Base-by-base conservation (phyloP, 208 protist genomes). In the Trypanosoma cruzi region DNA sequence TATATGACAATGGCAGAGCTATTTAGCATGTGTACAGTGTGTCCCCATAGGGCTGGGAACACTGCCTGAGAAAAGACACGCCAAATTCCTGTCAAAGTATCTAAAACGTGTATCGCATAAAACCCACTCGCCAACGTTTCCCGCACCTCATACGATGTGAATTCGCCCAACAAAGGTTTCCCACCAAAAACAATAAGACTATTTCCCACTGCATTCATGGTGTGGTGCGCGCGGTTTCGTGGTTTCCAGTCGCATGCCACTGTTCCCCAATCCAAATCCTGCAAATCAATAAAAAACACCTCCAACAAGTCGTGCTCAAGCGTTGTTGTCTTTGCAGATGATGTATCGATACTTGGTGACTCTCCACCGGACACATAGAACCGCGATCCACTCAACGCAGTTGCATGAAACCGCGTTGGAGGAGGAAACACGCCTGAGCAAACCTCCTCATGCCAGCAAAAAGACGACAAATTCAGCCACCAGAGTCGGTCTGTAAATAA, bases 381-480 rank as follows among this genome's bases (percentile, higher is more conserved):
- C 7, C 42, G 44, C 31, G 22, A 55, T 31, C 55, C 65, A 24
- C 28, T 31, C 20, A 71, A 8, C 34, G 42, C 53, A 42, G 34
- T 62, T 24, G 65, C 55, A 37, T 71, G 55, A 36, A 55, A 55
- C 6, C 42, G 52, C 22, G 65, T 63, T 50, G 65, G 65, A 14
- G 65, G 65, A 37, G 55, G 65, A 62, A 62, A 62, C 8, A 63
- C 55, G 53, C 55, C 55, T 31, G 26, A 28, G 24, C 65, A 71
- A 36, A 44, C 18, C 32, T 44, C 65, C 20, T 71, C 65, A 54
- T 55, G 26, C 65, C 65, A 71, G 11, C 49, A 18, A 52, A 71
- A 71, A 10, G 65, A 54, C 7, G 65, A 62, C 6, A 62, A 31
- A 71, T 63, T 71, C 31, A 71, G 32, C 52, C 55, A 71, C 55